phyloP scores from a whole-genome alignment of 2,329 filamentous ascomycete genomes.

The Pezizomycotina sp. region DNA sequence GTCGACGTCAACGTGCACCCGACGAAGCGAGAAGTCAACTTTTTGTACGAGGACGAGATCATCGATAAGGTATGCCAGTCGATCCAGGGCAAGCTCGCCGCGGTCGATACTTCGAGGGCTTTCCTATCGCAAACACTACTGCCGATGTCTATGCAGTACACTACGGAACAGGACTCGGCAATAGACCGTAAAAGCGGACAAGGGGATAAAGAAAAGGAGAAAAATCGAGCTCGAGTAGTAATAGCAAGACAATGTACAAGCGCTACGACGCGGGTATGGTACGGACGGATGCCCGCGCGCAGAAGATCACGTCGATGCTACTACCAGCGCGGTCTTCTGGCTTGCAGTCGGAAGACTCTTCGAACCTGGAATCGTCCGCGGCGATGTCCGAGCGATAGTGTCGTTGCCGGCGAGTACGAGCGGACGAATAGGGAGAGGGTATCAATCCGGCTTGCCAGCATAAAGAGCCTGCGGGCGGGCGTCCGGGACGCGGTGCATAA shows the following conservation, averaged over 20 bases:
- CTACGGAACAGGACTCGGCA: slow-evolving; percentile 15
- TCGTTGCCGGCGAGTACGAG: slow-evolving; percentile 53
- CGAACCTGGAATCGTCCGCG: slow-evolving; percentile 6
- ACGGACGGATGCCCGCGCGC: slow-evolving; percentile 69
- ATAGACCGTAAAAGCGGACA: no score
- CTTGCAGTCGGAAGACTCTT: slow-evolving; percentile 23
- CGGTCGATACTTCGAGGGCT: slow-evolving; percentile 81
- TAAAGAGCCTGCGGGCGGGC: slow-evolving; percentile 66
- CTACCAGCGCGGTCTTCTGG: slow-evolving; percentile 36
- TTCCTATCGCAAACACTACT: slow-evolving; percentile 89
- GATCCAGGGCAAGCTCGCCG: slow-evolving; percentile 60
- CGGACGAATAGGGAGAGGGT: slow-evolving; percentile 38
- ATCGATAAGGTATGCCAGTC: slow-evolving; percentile 69
- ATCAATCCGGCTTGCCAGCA: slow-evolving; percentile 43
- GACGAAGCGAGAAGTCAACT: slow-evolving; percentile 92
- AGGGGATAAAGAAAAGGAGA: no score
- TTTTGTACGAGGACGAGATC: slow-evolving; percentile 94
- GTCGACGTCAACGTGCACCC: slow-evolving; percentile 97
- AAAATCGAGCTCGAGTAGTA: slow-evolving; percentile 23
- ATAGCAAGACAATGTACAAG: slow-evolving; percentile 35
- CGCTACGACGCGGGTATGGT: slow-evolving; percentile 76
- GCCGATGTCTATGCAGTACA: slow-evolving; percentile 29
- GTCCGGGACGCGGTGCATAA: slow-evolving; percentile 72
- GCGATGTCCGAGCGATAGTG: slow-evolving; percentile 6
- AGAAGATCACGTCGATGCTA: slow-evolving; percentile 96